phyloP scores from a whole-genome alignment of 2,329 filamentous ascomycete species.

The Penicillium sp. region DNA sequence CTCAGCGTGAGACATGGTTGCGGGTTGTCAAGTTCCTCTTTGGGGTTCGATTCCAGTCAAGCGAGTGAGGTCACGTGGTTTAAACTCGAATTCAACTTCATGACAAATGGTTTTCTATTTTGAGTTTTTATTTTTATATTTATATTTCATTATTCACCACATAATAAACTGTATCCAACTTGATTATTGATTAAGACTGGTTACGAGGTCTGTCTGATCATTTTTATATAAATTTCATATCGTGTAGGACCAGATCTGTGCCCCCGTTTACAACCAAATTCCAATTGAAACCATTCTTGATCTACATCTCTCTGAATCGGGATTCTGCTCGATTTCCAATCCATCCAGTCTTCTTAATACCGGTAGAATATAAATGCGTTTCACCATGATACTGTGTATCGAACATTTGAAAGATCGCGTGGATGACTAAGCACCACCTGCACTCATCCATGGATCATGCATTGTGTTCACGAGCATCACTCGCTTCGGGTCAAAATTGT shows the following conservation, averaged over 20 bases:
- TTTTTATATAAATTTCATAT: too few relatives aligned
- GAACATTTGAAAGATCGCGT: background rate
- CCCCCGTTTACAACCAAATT: background rate
- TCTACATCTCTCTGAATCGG: background rate
- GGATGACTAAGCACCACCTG: slow-evolving; percentile 9
- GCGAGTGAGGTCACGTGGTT: slow-evolving; percentile 19
- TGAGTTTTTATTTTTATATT: too few relatives aligned
- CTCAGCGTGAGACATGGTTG: slow-evolving; percentile 22
- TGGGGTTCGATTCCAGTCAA: background rate
- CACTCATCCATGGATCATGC: background rate
- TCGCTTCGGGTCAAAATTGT: slow-evolving; percentile 3
- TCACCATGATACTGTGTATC: background rate
- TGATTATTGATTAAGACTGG: too few relatives aligned
- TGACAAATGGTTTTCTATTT: too few relatives aligned
- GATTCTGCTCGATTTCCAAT: background rate
- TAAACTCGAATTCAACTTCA: too few relatives aligned
- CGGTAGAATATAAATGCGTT: background rate
- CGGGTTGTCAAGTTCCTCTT: slow-evolving; percentile 6
- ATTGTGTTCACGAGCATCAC: slow-evolving; percentile 4
- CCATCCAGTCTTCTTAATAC: background rate
- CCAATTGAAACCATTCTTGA: background rate
- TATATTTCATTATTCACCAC: too few relatives aligned
- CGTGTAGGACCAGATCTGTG: background rate
- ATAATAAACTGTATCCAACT: background rate
- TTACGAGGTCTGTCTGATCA: too few relatives aligned